Percentiles rank a stretch among this genome's conserved stretches.
These are phyloP conservation scores for Withania somnifera DNA, from an alignment of 305 asterid genomes.

Conservation along the genomic window DNA sequence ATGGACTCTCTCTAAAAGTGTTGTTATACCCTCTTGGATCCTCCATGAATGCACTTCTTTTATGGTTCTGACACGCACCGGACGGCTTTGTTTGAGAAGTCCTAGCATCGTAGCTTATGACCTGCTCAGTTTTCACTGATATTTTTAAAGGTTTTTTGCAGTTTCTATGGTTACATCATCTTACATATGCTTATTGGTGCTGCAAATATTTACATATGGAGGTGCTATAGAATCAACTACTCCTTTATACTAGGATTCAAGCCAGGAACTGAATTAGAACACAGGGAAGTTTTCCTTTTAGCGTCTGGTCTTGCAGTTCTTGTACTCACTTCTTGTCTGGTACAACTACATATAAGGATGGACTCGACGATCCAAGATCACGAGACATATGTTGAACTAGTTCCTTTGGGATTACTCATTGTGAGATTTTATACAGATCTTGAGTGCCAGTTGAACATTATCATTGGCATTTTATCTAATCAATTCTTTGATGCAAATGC, in stretches of 20 bases:
- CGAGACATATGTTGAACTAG: slow-evolving; percentile 38
- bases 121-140: background rate
- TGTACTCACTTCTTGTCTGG: slow-evolving; percentile 45
- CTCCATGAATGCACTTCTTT: background rate
- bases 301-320: slow-evolving; percentile 52
- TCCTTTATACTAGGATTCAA: slow-evolving; percentile 66
- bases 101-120: background rate
- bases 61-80: background rate
- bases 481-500: slow-evolving; percentile 3
- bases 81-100: background rate
- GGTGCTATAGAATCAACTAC: slow-evolving; percentile 61
- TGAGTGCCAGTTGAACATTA: background rate
- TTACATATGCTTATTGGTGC: slow-evolving; percentile 59
- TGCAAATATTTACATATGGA: slow-evolving; percentile 63
- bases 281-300: slow-evolving; percentile 57
- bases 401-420: slow-evolving; percentile 52
- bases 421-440: slow-evolving; percentile 27
- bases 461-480: background rate
- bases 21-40: background rate
- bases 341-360: slow-evolving; percentile 53
- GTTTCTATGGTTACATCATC: slow-evolving; percentile 49
- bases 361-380: slow-evolving; percentile 34
- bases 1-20: background rate
- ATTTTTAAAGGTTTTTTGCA: slow-evolving; percentile 21
- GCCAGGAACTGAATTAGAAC: slow-evolving; percentile 62